Evolutionary conservation across 75 land plant genomes (phyloP).

Genomic region (Ceratopteris richardii): DNA sequence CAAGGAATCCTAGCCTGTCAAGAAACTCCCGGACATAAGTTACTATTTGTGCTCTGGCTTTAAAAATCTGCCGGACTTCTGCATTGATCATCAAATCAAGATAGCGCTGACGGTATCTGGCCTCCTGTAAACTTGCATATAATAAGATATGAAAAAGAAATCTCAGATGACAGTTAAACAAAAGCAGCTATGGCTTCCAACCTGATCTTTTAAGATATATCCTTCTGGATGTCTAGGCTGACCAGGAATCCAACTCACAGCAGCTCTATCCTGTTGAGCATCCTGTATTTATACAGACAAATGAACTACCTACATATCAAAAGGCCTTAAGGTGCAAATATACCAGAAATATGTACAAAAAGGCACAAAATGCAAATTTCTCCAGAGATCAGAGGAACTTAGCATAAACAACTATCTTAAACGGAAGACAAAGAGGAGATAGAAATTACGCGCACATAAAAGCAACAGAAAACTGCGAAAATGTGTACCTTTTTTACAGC

Average conservation of each 20-base stretch:
- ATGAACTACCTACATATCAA: background rate
- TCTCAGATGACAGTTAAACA: background rate
- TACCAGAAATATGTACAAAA: too few species aligned
- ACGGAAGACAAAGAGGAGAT: too few species aligned
- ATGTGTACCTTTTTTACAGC: background rate
- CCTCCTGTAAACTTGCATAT: conserved; percentile 52
- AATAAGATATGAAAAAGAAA: background rate
- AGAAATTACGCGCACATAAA: too few species aligned
- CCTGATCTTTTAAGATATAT: conserved; percentile 80
- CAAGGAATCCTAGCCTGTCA: conserved; percentile 64
- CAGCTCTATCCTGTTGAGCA: conserved; percentile 20
- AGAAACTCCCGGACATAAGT: conserved; percentile 54
- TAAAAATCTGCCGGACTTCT: conserved; percentile 73
- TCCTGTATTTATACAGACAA: conserved; percentile 30
- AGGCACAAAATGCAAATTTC: too few species aligned
- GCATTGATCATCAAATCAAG: conserved; percentile 80
- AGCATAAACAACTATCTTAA: too few species aligned
- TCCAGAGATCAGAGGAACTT: too few species aligned
- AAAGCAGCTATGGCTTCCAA: conserved; percentile 5
- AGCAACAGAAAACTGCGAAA: background rate
- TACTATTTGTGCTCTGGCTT: conserved; percentile 55
- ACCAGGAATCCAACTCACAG: conserved; percentile 57
- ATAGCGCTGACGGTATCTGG: conserved; percentile 83
- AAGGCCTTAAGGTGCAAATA: too few species aligned
- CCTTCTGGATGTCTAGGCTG: conserved; percentile 56